These are phyloP conservation scores for Chloris gayana DNA, from an alignment of 176 grass and related monocot genomes.

Conservation along the genomic window DNA sequence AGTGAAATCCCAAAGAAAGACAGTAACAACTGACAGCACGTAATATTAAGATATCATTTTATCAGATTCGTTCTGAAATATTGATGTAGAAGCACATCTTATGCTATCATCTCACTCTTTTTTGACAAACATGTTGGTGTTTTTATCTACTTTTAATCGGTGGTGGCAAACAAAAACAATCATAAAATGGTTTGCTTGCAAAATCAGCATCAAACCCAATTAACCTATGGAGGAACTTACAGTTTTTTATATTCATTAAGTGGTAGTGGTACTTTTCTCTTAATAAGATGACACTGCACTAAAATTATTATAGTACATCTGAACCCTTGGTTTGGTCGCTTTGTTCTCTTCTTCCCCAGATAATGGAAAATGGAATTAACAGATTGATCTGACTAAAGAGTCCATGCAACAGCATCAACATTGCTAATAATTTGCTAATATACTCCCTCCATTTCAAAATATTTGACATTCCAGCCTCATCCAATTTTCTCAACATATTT, in stretches of 20 bases:
- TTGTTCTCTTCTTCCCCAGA: neutral
- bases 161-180: constrained; percentile 9
- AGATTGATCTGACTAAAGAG: neutral
- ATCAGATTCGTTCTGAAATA: neutral
- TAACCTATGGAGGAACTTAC: constrained; percentile 7
- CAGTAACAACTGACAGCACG: neutral
- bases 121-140: neutral
- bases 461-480: too few species aligned
- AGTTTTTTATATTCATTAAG: neutral
- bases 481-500: too few species aligned
- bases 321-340: neutral
- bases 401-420: neutral
- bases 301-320: neutral
- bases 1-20: neutral
- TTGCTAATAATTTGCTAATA: too few species aligned
- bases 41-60: neutral
- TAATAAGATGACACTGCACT: neutral
- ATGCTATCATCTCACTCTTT: neutral
- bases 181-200: constrained; percentile 28
- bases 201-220: constrained; percentile 29
- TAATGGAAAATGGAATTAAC: neutral
- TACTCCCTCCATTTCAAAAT: too few species aligned
- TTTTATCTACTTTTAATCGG: constrained; percentile 3
- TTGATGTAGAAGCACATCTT: neutral
- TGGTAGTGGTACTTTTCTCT: neutral